Base-by-base conservation (phyloP, 768 basidiomycete species). In the Pisolithus sp. region DNA sequence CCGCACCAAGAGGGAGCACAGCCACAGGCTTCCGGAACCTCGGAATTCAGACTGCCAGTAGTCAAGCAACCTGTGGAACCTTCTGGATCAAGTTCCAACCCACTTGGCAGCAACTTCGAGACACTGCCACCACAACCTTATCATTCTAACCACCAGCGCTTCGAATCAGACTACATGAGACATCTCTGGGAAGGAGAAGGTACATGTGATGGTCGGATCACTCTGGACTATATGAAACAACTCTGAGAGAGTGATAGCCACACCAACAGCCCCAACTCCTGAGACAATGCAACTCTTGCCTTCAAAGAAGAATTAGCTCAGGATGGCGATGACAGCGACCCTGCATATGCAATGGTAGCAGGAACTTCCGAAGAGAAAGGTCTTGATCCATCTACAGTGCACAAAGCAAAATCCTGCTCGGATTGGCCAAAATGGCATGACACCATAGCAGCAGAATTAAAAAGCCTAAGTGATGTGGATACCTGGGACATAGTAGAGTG, bases 401-500 rank as follows among this genome's bases (percentile, higher is more conserved):
- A 20, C 3, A 45, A 52, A 23, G 45, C 51, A 38, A 58, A n/a
- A 15, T 36, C 46, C 9, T 18, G 54, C 15, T 1, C 4, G 6
- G 18, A 54, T 23, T 46, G 49, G 38, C 21, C 45, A 31, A 18
- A 38, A 30, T 52, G 37, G 51, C 28, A 44, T 18, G 39, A 52
- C 17, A 55, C 44, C 2, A 56, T 59, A 41, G 3, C 53, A 0
- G 48, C 56, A 37, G 55, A 59, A 37, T 37, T 56, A 0, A 9
- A 37, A 0, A 40, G 55, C 31, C 50, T 55, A 3, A 2, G 36
- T 21, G 46, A 50, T 38, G 26, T 31, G 5, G 48, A 41, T 0
- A 55, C 53, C 8, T 59, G 54, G 53, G 39, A 49, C 13, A 23
- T 60, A 0, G 46, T 53, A 3, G 31, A 56, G 13, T 36, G n/a